phyloP scores from a whole-genome alignment of 2,329 filamentous ascomycete species.

The Phaeomoniella chlamydospora region DNA sequence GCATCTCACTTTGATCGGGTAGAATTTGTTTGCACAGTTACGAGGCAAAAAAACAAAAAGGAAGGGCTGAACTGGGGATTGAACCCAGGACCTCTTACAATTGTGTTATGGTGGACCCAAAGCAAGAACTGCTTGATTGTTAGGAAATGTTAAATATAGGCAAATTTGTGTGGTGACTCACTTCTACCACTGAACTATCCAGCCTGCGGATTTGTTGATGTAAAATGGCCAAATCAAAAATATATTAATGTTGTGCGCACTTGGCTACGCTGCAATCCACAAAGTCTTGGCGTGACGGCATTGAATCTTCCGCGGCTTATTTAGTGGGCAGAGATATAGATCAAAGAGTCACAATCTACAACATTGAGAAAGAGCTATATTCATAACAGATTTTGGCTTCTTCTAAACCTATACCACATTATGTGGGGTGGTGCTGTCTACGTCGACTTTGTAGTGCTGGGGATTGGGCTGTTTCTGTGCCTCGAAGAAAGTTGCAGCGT shows the following conservation, averaged over 20 bases:
- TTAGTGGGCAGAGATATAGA: too few species aligned
- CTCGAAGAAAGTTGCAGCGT: not conserved
- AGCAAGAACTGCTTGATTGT: conserved; percentile 9
- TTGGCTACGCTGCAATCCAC: too few species aligned
- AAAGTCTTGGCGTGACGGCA: not conserved
- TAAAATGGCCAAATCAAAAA: not conserved
- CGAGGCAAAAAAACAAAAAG: too few species aligned
- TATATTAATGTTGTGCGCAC: not conserved
- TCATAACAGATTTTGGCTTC: too few species aligned
- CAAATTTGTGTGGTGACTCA: not conserved
- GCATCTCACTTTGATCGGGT: too few species aligned
- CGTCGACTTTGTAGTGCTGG: too few species aligned
- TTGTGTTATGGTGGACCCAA: conserved; percentile 6
- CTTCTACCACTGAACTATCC: conserved; percentile 13
- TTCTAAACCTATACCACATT: too few species aligned
- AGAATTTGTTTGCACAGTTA: too few species aligned
- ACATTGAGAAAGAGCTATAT: too few species aligned
- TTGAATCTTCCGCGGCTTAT: not conserved
- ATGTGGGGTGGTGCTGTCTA: too few species aligned
- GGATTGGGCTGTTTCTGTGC: too few species aligned
- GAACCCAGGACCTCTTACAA: conserved; percentile 14
- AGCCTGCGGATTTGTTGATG: conserved; percentile 3
- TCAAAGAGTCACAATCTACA: too few species aligned
- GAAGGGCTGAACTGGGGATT: conserved; percentile 13
- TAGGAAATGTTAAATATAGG: not conserved